Base-by-base conservation (phyloP, 2,329 filamentous ascomycete genomes). In the Venturia aucupariae region DNA sequence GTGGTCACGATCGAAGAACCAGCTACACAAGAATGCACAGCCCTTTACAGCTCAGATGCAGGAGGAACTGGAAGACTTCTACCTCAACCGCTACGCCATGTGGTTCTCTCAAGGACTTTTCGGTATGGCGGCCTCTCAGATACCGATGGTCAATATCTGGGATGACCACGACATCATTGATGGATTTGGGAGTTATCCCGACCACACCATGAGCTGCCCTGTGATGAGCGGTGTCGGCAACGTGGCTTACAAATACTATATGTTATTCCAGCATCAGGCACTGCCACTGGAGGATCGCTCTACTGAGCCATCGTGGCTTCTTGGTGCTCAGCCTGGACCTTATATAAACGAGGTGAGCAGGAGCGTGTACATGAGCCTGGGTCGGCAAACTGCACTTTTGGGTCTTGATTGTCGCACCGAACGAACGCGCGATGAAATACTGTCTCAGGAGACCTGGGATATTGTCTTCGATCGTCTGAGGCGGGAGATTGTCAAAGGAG, bases 41-140 rank as follows among this genome's bases (percentile, higher is more conserved):
- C 85, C 89, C 0, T 94, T 97, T 71, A 90, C 87, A 0, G 76
- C 83, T 0, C 89, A 90, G 65, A 88, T 99, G 84, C 91, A 95
- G 72, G 84, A 90, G 59, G 92, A 99, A 75, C 78, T 99, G 5
- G 94, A 99, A 72, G 77, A 77, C 0, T 97, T 95, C 71, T 99
- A 96, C 71, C 81, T 99, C 0, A 84, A 96, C 66, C 85, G 90
- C 24, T 99, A 99, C 71, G 86, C 86, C 66, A 89, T 87, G 82
- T 99, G 94, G 92, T 99, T 97, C 75, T 97, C 92, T 0, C 92
- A 96, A 71, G 94, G 95, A 0, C 79, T 97, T 5, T 99, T 97
- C 71, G 86, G 89, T n/a, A 84, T 99, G 72, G 94, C 93, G 5
- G 92, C 88, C 70, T 89, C 90, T 1, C 93, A 97, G 73, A 97